These are phyloP conservation scores for Protomyces inouyei DNA, from an alignment of 1,139 yeast species.

Conservation along the genomic window DNA sequence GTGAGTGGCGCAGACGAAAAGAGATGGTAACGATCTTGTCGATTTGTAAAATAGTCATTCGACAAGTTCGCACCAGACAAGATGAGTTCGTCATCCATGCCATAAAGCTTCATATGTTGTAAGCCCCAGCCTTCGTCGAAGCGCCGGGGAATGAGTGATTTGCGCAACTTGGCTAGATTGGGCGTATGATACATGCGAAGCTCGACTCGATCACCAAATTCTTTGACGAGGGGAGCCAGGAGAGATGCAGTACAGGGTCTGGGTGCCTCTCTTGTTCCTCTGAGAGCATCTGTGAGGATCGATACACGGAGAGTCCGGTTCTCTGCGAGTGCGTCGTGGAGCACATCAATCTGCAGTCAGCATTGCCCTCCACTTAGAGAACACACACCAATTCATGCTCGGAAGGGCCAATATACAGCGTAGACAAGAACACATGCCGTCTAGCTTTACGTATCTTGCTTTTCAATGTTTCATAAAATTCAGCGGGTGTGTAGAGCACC, in stretches of 20 bases:
- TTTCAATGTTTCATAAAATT: conserved; percentile 58
- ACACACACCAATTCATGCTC: conserved; percentile 58
- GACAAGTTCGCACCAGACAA: conserved; percentile 84
- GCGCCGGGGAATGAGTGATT: conserved; percentile 67
- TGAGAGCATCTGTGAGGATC: conserved; percentile 75
- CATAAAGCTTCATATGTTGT: conserved; percentile 96
- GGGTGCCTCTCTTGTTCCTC: conserved; percentile 95
- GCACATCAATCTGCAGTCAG: conserved; percentile 44
- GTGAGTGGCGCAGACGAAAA: conserved; percentile 57
- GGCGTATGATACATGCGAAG: conserved; percentile 89
- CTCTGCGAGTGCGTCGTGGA: conserved; percentile 53
- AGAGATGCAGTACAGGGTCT: conserved; percentile 68
- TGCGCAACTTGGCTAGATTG: conserved; percentile 62
- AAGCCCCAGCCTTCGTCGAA: conserved; percentile 87
- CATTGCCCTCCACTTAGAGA: not conserved
- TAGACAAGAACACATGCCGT: conserved; percentile 67
- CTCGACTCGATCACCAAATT: conserved; percentile 70
- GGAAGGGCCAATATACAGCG: conserved; percentile 77
- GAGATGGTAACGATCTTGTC: conserved; percentile 87
- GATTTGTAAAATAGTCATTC: conserved; percentile 84
- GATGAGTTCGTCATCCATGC: conserved; percentile 84
- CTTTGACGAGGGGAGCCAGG: conserved; percentile 60
- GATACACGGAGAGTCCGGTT: conserved; percentile 63
- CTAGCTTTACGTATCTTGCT: conserved; percentile 47
- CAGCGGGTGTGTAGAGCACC: conserved; percentile 60